A percentile compares a stretch with the other conserved stretches of the same genome.
Evolutionary conservation across 306 rosid genomes (phyloP).

Genomic region (Adenanthera pavonina): DNA sequence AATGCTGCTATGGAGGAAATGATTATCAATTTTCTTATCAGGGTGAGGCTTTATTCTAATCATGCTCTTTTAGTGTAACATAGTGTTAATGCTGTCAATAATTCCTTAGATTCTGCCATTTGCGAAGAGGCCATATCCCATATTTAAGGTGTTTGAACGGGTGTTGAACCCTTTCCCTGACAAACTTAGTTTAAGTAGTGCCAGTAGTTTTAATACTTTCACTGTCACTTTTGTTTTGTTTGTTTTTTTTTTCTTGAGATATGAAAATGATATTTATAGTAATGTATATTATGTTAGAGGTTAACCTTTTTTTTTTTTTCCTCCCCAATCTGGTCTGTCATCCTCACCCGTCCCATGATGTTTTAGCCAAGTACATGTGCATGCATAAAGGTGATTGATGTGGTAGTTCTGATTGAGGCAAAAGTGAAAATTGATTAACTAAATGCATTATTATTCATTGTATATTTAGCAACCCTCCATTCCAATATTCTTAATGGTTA

Average conservation of each 20-base stretch:
- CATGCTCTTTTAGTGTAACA: conserved; percentile 31
- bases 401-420: conserved; percentile 8
- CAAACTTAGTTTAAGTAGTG: conserved; percentile 1
- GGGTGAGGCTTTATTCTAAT: conserved; percentile 67
- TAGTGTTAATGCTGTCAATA: conserved; percentile 28
- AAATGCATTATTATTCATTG: conserved; percentile 24
- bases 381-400: conserved; percentile 22
- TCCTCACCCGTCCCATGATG: conserved; percentile 19
- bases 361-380: conserved; percentile 2
- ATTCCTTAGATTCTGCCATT: conserved; percentile 17
- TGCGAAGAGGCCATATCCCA: conserved; percentile 20
- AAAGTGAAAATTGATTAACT: conserved; percentile 23
- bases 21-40: conserved; percentile 94
- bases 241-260: conserved; percentile 17
- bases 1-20: conserved; percentile 99
- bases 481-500: background rate
- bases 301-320: conserved; percentile 36
- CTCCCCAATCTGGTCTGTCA: conserved; percentile 19
- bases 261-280: background rate
- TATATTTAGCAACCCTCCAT: background rate
- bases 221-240: background rate
- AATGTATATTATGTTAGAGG: conserved; percentile 14
- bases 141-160: conserved; percentile 25
- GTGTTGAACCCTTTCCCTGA: conserved; percentile 4
- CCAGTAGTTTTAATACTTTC: conserved; percentile 17